Percentiles rank a stretch among this genome's conserved stretches.
phyloP scores from a whole-genome alignment of 148 eudicot species.

The Chenopodium album region DNA sequence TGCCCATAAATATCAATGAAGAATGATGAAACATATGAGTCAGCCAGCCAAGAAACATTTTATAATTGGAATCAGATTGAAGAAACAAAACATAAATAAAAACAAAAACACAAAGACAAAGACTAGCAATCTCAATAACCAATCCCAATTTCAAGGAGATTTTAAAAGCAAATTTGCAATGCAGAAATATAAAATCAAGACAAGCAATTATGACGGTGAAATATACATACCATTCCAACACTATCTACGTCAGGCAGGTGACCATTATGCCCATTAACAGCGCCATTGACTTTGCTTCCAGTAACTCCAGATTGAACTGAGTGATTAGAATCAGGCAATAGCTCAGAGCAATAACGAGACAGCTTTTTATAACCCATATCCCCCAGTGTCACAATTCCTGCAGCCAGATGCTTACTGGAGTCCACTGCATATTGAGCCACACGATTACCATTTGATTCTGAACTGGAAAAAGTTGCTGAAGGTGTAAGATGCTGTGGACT shows the following conservation, averaged over 20 bases:
- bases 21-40: neutral
- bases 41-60: neutral
- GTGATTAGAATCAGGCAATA: conserved; percentile 54
- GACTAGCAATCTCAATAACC: neutral
- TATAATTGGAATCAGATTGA: neutral
- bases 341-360: conserved; percentile 73
- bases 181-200: neutral
- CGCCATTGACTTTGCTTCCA: conserved; percentile 51
- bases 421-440: conserved; percentile 83
- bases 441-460: conserved; percentile 58
- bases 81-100: neutral
- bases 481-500: conserved; percentile 61
- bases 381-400: conserved; percentile 77
- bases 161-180: neutral
- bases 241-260: conserved; percentile 48
- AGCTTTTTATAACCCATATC: conserved; percentile 76
- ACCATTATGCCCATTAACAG: conserved; percentile 47
- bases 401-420: conserved; percentile 88
- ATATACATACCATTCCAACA: conserved; percentile 68
- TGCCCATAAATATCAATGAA: neutral
- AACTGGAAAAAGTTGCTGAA: conserved; percentile 40
- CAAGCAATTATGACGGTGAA: neutral
- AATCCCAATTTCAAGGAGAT: no score
- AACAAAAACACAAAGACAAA: no score
- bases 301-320: conserved; percentile 35